Conservation (phyloP, 1,284 basidiomycete species). For the Tremellales sp. region DNA sequence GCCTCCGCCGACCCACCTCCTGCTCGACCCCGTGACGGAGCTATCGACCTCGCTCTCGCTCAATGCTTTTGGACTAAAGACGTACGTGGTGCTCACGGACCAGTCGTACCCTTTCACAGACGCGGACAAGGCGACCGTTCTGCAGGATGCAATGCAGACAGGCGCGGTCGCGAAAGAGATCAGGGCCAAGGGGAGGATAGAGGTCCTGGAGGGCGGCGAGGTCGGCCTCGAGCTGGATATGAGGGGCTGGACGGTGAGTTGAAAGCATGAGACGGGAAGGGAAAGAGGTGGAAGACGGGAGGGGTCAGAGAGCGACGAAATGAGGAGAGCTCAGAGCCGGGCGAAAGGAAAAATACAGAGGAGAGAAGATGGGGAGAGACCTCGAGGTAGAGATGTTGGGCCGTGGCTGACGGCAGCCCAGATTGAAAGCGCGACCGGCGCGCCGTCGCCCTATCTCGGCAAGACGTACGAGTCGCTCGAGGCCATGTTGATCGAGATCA, state of each 20-base stretch:
- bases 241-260: slow-evolving; percentile 39
- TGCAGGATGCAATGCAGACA: slow-evolving; percentile 1
- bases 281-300: too few species aligned
- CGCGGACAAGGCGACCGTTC: slow-evolving; percentile 19
- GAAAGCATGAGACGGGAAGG: too few species aligned
- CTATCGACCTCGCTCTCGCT: slow-evolving; percentile 25
- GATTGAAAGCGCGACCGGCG: too few species aligned
- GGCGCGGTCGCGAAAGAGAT: slow-evolving; percentile 14
- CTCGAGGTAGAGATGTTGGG: too few species aligned
- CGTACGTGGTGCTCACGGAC: slow-evolving; percentile 15
- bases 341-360: too few species aligned
- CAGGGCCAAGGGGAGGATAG: slow-evolving; percentile 21
- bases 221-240: slow-evolving; percentile 24
- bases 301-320: too few species aligned
- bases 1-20: slow-evolving; percentile 23
- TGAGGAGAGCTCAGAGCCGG: too few species aligned
- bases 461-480: slow-evolving; percentile 39
- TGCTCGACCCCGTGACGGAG: slow-evolving; percentile 37
- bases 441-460: slow-evolving; percentile 4
- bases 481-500: slow-evolving; percentile 37
- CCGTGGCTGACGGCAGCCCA: too few species aligned
- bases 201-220: slow-evolving; percentile 20
- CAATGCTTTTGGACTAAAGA: slow-evolving; percentile 32
- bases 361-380: too few species aligned
- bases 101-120: slow-evolving; percentile 28